A percentile compares a stretch with the other conserved stretches of the same genome.
Evolutionary conservation across 1,284 basidiomycete genomes (phyloP).

Genomic region (Malassezia cuniculi): DNA sequence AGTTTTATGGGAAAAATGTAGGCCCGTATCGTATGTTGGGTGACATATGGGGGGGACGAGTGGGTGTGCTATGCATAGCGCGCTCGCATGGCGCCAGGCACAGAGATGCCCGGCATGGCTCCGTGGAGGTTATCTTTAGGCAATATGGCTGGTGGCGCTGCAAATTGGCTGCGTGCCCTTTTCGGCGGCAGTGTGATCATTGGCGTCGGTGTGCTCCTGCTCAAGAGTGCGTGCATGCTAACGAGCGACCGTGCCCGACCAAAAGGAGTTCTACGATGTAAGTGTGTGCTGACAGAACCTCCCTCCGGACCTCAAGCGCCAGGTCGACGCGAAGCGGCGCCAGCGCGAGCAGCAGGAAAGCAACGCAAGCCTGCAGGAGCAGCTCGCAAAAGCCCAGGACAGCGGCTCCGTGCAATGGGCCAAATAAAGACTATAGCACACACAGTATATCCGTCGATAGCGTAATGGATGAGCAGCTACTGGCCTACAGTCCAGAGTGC

Average conservation of each 20-base stretch:
- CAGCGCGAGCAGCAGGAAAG: not conserved
- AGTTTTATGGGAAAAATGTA: no score
- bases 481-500: no score
- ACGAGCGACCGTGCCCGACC: slow-evolving; percentile 4
- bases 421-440: no score
- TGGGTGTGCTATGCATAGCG: not conserved
- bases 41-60: no score
- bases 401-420: no score
- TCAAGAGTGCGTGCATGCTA: slow-evolving; percentile 7
- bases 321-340: slow-evolving; percentile 7
- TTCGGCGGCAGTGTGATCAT: slow-evolving; percentile 5
- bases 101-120: not conserved
- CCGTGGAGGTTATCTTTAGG: slow-evolving; percentile 8
- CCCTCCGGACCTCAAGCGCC: slow-evolving; percentile 9
- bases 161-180: slow-evolving; percentile 11
- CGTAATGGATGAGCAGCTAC: no score
- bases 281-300: slow-evolving; percentile 4
- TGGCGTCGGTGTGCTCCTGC: slow-evolving; percentile 2
- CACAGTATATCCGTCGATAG: no score
- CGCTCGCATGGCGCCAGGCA: not conserved
- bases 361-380: no score
- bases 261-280: slow-evolving; percentile 12
- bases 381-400: no score
- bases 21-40: no score
- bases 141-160: slow-evolving; percentile 11